phyloP scores from a whole-genome alignment of 2,329 filamentous ascomycete species.

The Monilinia polystroma region DNA sequence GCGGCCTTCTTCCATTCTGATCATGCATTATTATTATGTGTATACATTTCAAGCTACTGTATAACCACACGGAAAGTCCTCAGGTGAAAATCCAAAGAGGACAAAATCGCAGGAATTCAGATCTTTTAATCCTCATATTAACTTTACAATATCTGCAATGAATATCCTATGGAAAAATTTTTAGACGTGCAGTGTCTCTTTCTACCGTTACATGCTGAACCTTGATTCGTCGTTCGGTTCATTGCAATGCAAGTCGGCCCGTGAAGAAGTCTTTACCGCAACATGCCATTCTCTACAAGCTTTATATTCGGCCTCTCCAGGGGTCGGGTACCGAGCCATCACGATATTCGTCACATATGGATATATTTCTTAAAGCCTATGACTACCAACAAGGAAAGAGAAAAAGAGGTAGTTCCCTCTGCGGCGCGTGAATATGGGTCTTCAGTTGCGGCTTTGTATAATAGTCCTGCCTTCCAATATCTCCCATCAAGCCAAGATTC shows the following conservation, averaged over 20 bases:
- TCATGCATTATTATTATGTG: neutral
- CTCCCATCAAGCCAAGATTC: neutral
- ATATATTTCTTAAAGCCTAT: neutral
- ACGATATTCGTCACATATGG: neutral
- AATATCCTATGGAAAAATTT: neutral
- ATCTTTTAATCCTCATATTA: neutral
- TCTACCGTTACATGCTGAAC: neutral
- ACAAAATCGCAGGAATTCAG: neutral
- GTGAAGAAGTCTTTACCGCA: neutral
- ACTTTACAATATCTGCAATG: neutral
- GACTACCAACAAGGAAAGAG: neutral
- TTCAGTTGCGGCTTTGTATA: neutral
- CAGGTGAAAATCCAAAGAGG: neutral
- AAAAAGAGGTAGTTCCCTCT: neutral
- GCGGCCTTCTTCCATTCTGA: neutral
- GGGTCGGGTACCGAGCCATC: neutral
- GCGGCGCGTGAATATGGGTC: neutral
- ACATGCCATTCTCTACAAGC: conserved; percentile 4
- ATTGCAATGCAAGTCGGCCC: neutral
- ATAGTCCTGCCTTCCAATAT: neutral
- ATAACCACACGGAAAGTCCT: neutral
- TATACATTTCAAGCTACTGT: neutral
- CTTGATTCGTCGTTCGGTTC: neutral
- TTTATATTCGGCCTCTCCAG: neutral
- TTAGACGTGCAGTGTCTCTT: neutral